These are phyloP conservation scores for Ustilago sp. DNA, from an alignment of 1,284 basidiomycete species.

Conservation along the genomic window DNA sequence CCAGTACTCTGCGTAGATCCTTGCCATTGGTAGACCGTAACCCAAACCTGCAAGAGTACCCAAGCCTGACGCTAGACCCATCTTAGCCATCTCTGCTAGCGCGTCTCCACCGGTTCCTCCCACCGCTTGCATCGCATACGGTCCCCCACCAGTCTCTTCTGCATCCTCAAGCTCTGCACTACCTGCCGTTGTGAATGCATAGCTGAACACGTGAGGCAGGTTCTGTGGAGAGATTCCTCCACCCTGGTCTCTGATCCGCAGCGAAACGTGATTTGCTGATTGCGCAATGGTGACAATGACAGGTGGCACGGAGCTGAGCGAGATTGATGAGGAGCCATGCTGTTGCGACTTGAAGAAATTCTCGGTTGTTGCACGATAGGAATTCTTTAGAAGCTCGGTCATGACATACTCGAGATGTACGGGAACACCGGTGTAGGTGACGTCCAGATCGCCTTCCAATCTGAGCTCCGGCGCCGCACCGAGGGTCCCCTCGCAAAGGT, in stretches of 20 bases:
- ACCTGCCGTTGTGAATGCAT: slow-evolving; percentile 84
- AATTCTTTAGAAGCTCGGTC: slow-evolving; percentile 77
- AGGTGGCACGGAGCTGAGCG: slow-evolving; percentile 71
- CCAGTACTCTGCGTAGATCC: slow-evolving; percentile 76
- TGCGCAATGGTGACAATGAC: slow-evolving; percentile 79
- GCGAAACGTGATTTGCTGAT: slow-evolving; percentile 76
- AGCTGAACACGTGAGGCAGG: slow-evolving; percentile 84
- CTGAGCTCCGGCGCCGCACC: slow-evolving; percentile 75
- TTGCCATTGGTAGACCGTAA: slow-evolving; percentile 79
- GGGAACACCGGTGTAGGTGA: slow-evolving; percentile 78
- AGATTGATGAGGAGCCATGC: slow-evolving; percentile 54
- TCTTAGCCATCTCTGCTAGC: slow-evolving; percentile 74
- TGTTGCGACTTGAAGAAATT: slow-evolving; percentile 33
- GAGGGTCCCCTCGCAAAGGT: slow-evolving; percentile 86
- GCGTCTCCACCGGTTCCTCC: slow-evolving; percentile 74
- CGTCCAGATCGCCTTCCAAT: slow-evolving; percentile 51
- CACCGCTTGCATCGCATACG: slow-evolving; percentile 76
- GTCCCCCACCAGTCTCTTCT: slow-evolving; percentile 79
- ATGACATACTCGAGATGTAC: slow-evolving; percentile 90
- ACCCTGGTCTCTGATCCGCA: slow-evolving; percentile 85
- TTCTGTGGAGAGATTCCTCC: slow-evolving; percentile 82
- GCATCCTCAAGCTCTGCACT: slow-evolving; percentile 74
- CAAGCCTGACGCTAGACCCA: slow-evolving; percentile 79
- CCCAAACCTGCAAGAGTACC: slow-evolving; percentile 85
- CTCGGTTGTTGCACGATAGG: slow-evolving; percentile 81